Base-by-base conservation (phyloP, 495 filamentous ascomycete species). In the Aspergillus sclerotiicarbonarius region DNA sequence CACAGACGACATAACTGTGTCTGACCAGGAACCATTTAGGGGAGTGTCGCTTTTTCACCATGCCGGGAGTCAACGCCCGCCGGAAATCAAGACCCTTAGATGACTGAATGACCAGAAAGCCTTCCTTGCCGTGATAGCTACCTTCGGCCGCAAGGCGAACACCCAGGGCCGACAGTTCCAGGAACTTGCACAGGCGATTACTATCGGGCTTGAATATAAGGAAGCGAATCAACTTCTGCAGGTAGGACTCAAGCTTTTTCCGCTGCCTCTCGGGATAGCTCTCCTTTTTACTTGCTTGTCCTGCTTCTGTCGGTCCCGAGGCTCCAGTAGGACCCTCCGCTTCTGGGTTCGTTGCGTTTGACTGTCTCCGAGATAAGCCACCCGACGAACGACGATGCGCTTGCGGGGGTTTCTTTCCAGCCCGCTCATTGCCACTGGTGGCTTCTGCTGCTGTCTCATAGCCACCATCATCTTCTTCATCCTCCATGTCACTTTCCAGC, bases 21-120 rank as follows among this genome's bases (percentile, higher is more conserved):
- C 94, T 80, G n/a, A 99, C 93, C 33, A 96, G 77, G 70, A 99
- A 99, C 94, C 94, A 99, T 70, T 96, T 96, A 8, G 92, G 91
- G 54, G 81, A 85, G 73, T 97, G 93, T 16, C 91, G 83, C 44
- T 85, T 84, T 62, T 88, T 88, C 60, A 97, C 76, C 56, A 88
- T 81, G 21, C 79, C 76, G 0, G 92, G 91, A 7, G 81, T 90
- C 66, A 92, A 81, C 35, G 91, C 86, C 59, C 87, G 87, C 47
- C 91, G 82, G 71, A 95, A 92, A 68, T 96, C 93, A 49, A 96
- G 83, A 15, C 93, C 93, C 62, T 96, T 95, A 0, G 89, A 86
- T 39, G 91, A 94, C 64, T 92, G 88, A 48, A 98, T 94, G 54
- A 95, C 85, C 49, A 98, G 77, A 63, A 90, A 92, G 9, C 94